phyloP scores from a whole-genome alignment of 805 yeast species.

The Grigorovia yakushimaensis region DNA sequence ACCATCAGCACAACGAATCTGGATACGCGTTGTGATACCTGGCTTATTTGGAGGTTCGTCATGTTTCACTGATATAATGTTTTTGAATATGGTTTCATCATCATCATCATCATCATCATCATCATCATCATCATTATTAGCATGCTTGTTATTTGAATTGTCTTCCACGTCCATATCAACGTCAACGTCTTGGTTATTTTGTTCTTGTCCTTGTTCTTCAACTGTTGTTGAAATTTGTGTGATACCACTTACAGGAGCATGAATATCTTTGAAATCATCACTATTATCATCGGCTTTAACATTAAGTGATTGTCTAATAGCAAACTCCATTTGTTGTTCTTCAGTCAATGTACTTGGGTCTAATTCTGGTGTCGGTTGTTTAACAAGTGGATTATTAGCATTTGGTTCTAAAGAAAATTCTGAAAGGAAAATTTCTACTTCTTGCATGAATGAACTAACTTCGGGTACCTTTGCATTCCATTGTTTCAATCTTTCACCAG shows the following conservation, averaged over 20 bases:
- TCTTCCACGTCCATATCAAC: neutral
- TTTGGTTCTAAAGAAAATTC: conserved; percentile 55
- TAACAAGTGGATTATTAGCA: conserved; percentile 55
- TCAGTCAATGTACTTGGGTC: conserved; percentile 64
- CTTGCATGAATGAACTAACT: conserved; percentile 50
- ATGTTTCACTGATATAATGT: conserved; percentile 42
- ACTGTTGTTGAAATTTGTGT: neutral
- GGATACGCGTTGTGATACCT: conserved; percentile 62
- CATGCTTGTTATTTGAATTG: neutral
- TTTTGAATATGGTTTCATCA: conserved; percentile 37
- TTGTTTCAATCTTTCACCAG: conserved; percentile 76
- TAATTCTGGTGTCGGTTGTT: conserved; percentile 44
- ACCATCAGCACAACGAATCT: conserved; percentile 86
- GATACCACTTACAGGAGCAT: conserved; percentile 4
- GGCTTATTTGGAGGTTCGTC: conserved; percentile 53
- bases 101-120: conserved; percentile 13
- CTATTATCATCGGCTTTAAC: conserved; percentile 8
- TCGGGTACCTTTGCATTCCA: conserved; percentile 67
- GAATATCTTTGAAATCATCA: conserved; percentile 12
- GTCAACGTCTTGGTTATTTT: neutral
- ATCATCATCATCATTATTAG: neutral
- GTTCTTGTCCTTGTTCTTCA: neutral
- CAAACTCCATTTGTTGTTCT: conserved; percentile 74
- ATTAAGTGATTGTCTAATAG: conserved; percentile 57
- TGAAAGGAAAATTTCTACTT: conserved; percentile 58